Base-by-base conservation (phyloP, 306 rosid species). In the Urtica urens region DNA sequence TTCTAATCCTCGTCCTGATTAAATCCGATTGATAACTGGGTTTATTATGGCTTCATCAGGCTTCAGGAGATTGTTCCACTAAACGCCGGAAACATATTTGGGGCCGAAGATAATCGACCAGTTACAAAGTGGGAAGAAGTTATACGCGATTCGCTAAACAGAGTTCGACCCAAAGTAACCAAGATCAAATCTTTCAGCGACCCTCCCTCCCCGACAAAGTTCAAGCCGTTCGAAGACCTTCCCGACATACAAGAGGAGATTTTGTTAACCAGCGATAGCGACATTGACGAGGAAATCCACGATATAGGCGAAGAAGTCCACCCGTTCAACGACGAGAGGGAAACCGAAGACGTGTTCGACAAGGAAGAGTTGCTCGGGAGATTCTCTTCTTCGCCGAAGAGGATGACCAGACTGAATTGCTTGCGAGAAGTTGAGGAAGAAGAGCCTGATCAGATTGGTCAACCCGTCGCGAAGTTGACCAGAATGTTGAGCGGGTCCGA, bases 41-140 rank as follows among this genome's bases (percentile, higher is more conserved):
- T 51, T 49, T 42, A 16, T 35, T 10, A 7, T 53, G 8, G 24
- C 33, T 48, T 62, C n/a, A 66, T 57, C 82, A 88, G 96, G 53
- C 77, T 88, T 79, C 96, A 88, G 63, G 96, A 88, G 84, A 83
- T 88, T 59, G 96, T 88, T 43, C 95, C 96, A 23, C 73, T 88
- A 51, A 88, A 76, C 50, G 80, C 96, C 19, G 93, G 93, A 53
- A 88, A 88, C 63, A 74, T 88, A 60, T 77, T 88, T 72, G 96
- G 81, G 5, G 80, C 80, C 20, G 95, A 74, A 76, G 93, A 81
- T 59, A 72, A 54, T 49, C 76, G 90, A 38, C 93, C 93, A 23
- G 81, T 77, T 24, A 74, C 76, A 15, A 78, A 71, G 74, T 88
- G 96, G 96, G 95, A 88, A 70, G 75, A 63, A 19, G 52, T 81